Evolutionary conservation across 169 alveolate genomes (phyloP), one percentile per base, ranked within the genome.

Genomic region (Plasmodium yoelii): DNA sequence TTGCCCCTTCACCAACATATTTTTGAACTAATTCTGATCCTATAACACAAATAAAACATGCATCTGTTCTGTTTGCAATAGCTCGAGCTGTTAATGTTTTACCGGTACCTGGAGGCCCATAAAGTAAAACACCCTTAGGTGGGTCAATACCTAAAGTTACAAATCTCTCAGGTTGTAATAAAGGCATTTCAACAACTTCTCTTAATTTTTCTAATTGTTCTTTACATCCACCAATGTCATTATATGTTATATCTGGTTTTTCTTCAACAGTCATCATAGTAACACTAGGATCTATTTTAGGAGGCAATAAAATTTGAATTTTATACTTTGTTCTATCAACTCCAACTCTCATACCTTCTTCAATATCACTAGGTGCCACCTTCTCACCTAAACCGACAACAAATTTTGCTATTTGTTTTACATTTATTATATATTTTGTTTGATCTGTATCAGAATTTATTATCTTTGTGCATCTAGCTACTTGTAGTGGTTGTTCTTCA

Each of bases 261-360:
- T 98, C 99, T 92, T 98, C 99, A 5, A 99, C 99, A 0, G 99
- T 98, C 99, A 99, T 99, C 99, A 99, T 98, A 26, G 99, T 98
- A 34, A 99, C 99, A 42, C 99, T 93, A 0, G 99, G 99, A 93
- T 99, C 99, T 60, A 98, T 99, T 91, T 97, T 98, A 0, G 99
- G 99, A 34, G 99, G 99, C 46, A 99, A 94, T 22, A 99, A 98
- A 56, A 99, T 95, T 67, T 98, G 97, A 19, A 99, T 99, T 86
- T 96, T 95, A 93, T 98, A 98, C 92, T 98, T 99, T 56, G 96
- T 95, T 22, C 98, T 96, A 87, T 97, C 99, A 15, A 95, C 99
- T 13, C 99, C 99, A 1, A 99, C 99, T 77, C 99, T 95, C 99
- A 99, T 99, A 19, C 99, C 99, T 94, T 98, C 99, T 92, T 99